Conservation (phyloP, 352 stramenopile genomes). For the Globisporangium iwayamae region DNA sequence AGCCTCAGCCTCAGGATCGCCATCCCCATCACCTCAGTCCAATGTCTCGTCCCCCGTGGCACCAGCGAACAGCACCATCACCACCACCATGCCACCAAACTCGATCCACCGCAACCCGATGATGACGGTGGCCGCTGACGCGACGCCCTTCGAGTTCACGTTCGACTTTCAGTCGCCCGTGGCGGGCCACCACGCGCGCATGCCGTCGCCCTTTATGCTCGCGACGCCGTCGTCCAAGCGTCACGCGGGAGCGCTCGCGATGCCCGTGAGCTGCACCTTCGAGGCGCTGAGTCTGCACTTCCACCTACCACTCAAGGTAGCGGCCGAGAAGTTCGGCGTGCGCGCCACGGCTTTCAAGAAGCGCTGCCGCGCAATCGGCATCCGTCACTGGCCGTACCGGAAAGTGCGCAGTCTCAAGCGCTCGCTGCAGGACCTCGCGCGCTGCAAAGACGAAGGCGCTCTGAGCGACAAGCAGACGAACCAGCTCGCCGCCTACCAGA, state of each 20-base stretch:
- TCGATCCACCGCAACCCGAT: not conserved
- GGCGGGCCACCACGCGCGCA: conserved; percentile 26
- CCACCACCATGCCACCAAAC: not conserved
- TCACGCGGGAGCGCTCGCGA: conserved; percentile 14
- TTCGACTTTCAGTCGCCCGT: conserved; percentile 47
- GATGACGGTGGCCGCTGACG: conserved; percentile 7
- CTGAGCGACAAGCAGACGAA: conserved; percentile 65
- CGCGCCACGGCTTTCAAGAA: conserved; percentile 77
- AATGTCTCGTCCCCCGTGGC: not conserved
- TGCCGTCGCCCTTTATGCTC: conserved; percentile 30
- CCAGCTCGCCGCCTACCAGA: conserved; percentile 55
- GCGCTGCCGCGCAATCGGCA: conserved; percentile 61
- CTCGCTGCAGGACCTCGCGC: conserved; percentile 58
- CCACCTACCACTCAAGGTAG: conserved; percentile 60
- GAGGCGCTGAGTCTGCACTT: conserved; percentile 39
- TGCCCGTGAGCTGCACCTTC: conserved; percentile 35
- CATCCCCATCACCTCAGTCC: not conserved
- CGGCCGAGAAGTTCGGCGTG: conserved; percentile 72
- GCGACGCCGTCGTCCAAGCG: conserved; percentile 15
- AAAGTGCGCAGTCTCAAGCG: conserved; percentile 73
- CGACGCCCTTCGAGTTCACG: conserved; percentile 15
- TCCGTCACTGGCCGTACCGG: conserved; percentile 69
- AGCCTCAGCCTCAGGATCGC: not conserved
- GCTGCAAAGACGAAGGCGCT: conserved; percentile 41
- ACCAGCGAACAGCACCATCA: conserved; percentile 2